A percentile compares a stretch with the other conserved stretches of the same genome.
Conservation (phyloP, 192 early-diverging fungal species). For the Radiomyces spectabilis region DNA sequence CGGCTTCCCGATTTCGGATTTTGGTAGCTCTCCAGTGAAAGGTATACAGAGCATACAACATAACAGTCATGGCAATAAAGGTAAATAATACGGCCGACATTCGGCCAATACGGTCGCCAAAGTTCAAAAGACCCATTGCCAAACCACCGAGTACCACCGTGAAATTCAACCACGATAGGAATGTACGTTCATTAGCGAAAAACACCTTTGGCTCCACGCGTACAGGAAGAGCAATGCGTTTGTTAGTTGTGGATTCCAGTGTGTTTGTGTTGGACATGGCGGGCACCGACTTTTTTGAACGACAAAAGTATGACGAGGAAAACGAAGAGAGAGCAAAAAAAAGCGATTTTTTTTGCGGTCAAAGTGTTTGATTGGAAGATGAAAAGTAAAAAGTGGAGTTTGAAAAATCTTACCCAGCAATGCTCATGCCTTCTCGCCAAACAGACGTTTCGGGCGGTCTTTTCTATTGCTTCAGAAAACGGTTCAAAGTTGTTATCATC, state of each 20-base stretch:
- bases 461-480: too few species aligned
- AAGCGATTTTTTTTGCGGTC: too few species aligned
- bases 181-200: slow-evolving; percentile 93
- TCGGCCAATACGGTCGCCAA: slow-evolving; percentile 61
- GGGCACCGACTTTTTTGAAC: background rate
- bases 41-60: slow-evolving; percentile 72
- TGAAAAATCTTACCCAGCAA: too few species aligned
- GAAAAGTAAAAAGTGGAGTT: too few species aligned
- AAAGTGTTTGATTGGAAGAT: too few species aligned
- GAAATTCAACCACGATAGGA: slow-evolving; percentile 86
- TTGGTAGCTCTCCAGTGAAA: slow-evolving; percentile 75
- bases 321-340: background rate
- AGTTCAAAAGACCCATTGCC: slow-evolving; percentile 75
- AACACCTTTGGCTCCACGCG: slow-evolving; percentile 87
- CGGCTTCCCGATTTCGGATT: slow-evolving; percentile 67
- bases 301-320: background rate
- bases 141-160: slow-evolving; percentile 70
- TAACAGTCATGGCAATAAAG: slow-evolving; percentile 58
- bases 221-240: slow-evolving; percentile 68
- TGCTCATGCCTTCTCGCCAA: too few species aligned
- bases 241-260: slow-evolving; percentile 17
- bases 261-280: slow-evolving; percentile 7
- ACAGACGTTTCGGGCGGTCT: too few species aligned
- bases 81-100: slow-evolving; percentile 50
- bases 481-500: too few species aligned